These are phyloP conservation scores for Pterocarpus macrocarpus DNA, from an alignment of 306 rosid species.

Conservation along the genomic window DNA sequence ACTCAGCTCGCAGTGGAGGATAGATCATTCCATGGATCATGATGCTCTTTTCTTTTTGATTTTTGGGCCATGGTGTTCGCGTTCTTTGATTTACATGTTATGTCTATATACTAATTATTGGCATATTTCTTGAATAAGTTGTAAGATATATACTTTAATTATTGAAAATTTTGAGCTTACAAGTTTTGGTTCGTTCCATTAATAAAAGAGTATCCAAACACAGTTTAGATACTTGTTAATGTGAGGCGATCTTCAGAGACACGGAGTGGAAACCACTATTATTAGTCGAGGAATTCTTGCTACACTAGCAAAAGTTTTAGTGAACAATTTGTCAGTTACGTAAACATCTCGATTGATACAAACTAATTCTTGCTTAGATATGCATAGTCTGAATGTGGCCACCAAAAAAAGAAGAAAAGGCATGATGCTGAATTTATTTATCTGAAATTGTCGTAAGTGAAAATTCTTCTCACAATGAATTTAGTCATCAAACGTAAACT, in stretches of 20 bases:
- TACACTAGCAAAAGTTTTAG: not conserved
- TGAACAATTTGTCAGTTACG: no score
- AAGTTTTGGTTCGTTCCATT: no score
- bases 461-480: not conserved
- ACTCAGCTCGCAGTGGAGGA: slow-evolving; percentile 23
- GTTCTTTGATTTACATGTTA: slow-evolving; percentile 32
- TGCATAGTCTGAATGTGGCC: not conserved
- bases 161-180: slow-evolving; percentile 5
- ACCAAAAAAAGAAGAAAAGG: not conserved
- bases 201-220: no score
- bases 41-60: not conserved
- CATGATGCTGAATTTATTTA: not conserved
- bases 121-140: slow-evolving; percentile 34
- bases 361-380: no score
- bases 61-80: slow-evolving; percentile 21
- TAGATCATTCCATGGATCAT: slow-evolving; percentile 40
- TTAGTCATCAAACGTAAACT: not conserved
- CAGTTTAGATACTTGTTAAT: not conserved
- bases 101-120: slow-evolving; percentile 39
- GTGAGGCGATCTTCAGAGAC: not conserved
- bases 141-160: slow-evolving; percentile 6
- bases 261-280: not conserved
- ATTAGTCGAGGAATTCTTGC: not conserved
- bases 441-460: not conserved
- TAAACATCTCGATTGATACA: no score